phyloP scores from a whole-genome alignment of 345 rosid species.

The Dipteronia sinensis region DNA sequence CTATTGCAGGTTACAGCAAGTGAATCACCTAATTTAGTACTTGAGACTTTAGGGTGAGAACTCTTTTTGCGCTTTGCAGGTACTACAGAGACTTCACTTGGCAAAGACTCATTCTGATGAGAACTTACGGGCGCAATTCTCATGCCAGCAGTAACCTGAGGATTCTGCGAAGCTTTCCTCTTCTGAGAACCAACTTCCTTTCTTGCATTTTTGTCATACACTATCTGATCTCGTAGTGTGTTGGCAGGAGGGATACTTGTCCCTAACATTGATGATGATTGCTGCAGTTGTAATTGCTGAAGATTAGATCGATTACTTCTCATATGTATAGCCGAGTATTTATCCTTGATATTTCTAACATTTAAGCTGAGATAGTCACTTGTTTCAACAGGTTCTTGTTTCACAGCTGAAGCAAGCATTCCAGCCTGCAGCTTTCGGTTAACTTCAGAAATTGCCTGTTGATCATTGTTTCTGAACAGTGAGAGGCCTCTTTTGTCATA shows the following conservation, averaged over 20 bases:
- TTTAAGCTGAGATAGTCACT: constrained; percentile 3
- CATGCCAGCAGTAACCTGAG: constrained; percentile 14
- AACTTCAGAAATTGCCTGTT: constrained; percentile 14
- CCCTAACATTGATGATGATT: constrained; percentile 11
- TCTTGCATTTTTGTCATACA: constrained; percentile 15
- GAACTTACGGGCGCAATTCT: constrained; percentile 6
- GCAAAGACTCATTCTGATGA: constrained; percentile 11
- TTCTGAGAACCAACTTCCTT: constrained; percentile 13
- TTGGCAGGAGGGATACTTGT: neutral
- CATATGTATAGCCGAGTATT: neutral
- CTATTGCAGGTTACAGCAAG: constrained; percentile 9
- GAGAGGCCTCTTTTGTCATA: neutral
- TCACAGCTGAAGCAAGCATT: constrained; percentile 12
- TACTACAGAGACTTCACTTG: constrained; percentile 13
- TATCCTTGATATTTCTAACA: constrained; percentile 6
- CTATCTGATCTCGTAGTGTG: neutral
- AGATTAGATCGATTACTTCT: constrained; percentile 14
- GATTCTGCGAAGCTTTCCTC: constrained; percentile 21
- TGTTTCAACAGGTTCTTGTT: constrained; percentile 21
- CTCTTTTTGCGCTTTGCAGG: constrained; percentile 20
- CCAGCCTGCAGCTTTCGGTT: constrained; percentile 19
- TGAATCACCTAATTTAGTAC: constrained; percentile 8
- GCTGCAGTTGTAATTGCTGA: constrained; percentile 9
- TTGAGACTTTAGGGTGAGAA: constrained; percentile 1
- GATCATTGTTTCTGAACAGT: constrained; percentile 2